Percentiles rank a stretch among this genome's conserved stretches.
These are phyloP conservation scores for Scortechinia acanthostroma DNA, from an alignment of 2,329 filamentous ascomycete genomes.

Conservation along the genomic window DNA sequence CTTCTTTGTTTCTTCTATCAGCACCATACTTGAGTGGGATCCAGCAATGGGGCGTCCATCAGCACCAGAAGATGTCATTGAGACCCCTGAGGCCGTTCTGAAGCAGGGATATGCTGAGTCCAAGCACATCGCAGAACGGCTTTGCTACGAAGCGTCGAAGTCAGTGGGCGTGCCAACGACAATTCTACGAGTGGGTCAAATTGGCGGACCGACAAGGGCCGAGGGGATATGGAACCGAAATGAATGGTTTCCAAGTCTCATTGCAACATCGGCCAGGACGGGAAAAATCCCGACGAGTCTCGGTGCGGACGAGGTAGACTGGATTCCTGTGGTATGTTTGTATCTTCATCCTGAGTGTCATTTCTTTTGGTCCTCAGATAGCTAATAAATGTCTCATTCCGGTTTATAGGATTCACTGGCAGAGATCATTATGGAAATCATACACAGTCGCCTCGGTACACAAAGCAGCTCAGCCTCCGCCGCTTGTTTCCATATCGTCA, in stretches of 20 bases:
- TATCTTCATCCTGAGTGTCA: background rate
- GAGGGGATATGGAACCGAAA: constrained; percentile 8
- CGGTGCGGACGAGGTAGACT: constrained; percentile 9
- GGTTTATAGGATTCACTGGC: background rate
- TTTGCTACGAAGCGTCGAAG: constrained; percentile 6
- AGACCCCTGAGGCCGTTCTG: background rate
- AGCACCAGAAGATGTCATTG: constrained; percentile 6
- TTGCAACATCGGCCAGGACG: constrained; percentile 7
- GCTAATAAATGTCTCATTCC: background rate
- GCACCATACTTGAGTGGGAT: constrained; percentile 7
- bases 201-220: constrained; percentile 7
- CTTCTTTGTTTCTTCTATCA: constrained; percentile 11
- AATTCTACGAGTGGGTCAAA: constrained; percentile 10
- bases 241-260: constrained; percentile 11
- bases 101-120: constrained; percentile 10
- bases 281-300: constrained; percentile 9
- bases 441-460: background rate
- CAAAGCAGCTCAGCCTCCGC: background rate
- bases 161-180: constrained; percentile 3
- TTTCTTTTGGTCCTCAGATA: background rate
- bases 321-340: constrained; percentile 8
- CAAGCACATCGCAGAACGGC: constrained; percentile 8
- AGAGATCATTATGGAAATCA: background rate
- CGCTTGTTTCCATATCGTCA: background rate
- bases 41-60: background rate